Base-by-base conservation (phyloP, 208 protist genomes). In the Strigomonas culicis region DNA sequence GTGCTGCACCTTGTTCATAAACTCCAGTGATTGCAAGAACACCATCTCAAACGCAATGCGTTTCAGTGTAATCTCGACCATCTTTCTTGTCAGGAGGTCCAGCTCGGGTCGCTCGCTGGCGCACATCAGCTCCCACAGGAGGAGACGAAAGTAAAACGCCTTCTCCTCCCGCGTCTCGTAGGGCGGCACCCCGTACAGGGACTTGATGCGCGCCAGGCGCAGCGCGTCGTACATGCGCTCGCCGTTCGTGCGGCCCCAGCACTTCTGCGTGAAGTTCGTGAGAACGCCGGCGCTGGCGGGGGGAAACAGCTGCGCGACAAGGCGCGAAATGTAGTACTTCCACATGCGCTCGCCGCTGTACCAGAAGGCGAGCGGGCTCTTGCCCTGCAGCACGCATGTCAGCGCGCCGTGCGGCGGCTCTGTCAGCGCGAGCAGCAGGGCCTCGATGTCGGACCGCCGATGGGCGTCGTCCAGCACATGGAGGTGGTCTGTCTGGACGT, bases 251-350 rank as follows among this genome's bases (percentile, higher is more conserved):
- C 89, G 74, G 0, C 89, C 86, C 86, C 89, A 95, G 64, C 89
- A 95, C 74, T 95, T 95, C 68, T 95, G 89, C 22, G 89, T 95
- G 49, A 95, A 93, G 79, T 89, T 92, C n/a, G 89, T 93, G 82
- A 93, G 89, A 57, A 95, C 82, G 10, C 89, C 89, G 11, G 86
- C 84, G 32, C 84, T 82, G 27, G 80, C 66, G 17, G 89, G 80
- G 0, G 89, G 89, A 46, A 88, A 92, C 21, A 92, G 41, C 57
- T 93, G 86, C 2, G 80, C 66, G 24, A 89, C 77, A 25, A 92
- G 64, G 2, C 82, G 75, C 0, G 75, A 82, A 53, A 95, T 83
- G 59, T 79, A 60, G 36, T 76, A 75, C 72, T 95, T 95, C 77
- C 74, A 95, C 81, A 93, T 85, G 11, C 84, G 72, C 76, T 95